A percentile compares a stretch with the other conserved stretches of the same genome.
These are phyloP conservation scores for Epichloe amarillans DNA, from an alignment of 2,329 filamentous ascomycete species.

Conservation along the genomic window DNA sequence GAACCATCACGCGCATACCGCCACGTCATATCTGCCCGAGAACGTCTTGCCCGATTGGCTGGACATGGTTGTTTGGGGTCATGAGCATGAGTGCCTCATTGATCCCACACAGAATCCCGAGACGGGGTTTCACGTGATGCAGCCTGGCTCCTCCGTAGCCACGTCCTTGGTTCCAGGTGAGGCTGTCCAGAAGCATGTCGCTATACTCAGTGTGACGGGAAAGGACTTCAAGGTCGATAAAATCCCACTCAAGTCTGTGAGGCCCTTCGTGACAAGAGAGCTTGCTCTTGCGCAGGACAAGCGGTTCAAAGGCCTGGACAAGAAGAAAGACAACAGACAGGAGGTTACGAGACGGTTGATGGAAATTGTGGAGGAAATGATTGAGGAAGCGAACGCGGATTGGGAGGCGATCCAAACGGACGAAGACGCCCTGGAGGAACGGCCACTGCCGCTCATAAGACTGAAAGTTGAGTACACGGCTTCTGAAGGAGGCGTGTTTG, in stretches of 20 bases:
- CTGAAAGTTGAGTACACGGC: slow-evolving; percentile 84
- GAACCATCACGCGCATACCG: slow-evolving; percentile 84
- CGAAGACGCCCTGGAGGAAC: slow-evolving; percentile 41
- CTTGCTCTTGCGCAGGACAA: slow-evolving; percentile 64
- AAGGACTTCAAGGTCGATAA: slow-evolving; percentile 69
- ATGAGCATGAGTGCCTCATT: slow-evolving; percentile 93
- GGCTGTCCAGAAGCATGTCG: slow-evolving; percentile 80
- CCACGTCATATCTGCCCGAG: slow-evolving; percentile 89
- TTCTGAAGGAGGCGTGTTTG: slow-evolving; percentile 71
- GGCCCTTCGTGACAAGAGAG: slow-evolving; percentile 81
- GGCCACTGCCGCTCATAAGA: slow-evolving; percentile 72
- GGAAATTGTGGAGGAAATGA: slow-evolving; percentile 70
- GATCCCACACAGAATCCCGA: slow-evolving; percentile 73
- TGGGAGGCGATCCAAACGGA: slow-evolving; percentile 70
- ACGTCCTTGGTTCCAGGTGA: slow-evolving; percentile 86
- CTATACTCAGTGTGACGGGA: slow-evolving; percentile 72
- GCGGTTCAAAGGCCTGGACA: slow-evolving; percentile 63
- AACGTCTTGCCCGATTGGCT: slow-evolving; percentile 85
- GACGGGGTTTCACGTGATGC: slow-evolving; percentile 89
- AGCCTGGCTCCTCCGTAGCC: slow-evolving; percentile 90
- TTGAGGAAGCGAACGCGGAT: slow-evolving; percentile 66
- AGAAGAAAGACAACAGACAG: slow-evolving; percentile 69
- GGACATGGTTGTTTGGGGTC: slow-evolving; percentile 88
- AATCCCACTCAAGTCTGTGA: slow-evolving; percentile 73
- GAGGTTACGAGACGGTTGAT: slow-evolving; percentile 68